Percentiles rank a stretch among this genome's conserved stretches.
Evolutionary conservation across 768 basidiomycete genomes (phyloP).

Genomic region (Rhodotorula graminis): DNA sequence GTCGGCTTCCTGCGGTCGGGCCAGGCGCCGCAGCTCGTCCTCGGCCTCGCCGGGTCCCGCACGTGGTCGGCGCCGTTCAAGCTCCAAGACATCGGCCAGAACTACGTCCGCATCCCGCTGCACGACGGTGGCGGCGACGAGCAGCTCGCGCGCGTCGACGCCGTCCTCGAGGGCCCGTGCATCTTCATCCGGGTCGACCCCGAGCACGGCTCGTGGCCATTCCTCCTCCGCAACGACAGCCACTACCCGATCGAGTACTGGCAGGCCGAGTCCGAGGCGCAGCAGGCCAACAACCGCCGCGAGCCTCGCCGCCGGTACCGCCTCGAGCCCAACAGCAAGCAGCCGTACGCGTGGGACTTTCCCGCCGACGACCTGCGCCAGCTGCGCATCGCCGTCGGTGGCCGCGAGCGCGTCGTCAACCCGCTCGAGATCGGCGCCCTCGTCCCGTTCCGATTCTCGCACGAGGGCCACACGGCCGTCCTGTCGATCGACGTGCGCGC

Average conservation of each 20-base stretch:
- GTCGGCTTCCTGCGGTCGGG: constrained; percentile 64
- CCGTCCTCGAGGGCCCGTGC: constrained; percentile 75
- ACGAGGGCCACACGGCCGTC: constrained; percentile 51
- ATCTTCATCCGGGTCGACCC: constrained; percentile 74
- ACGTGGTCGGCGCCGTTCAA: constrained; percentile 90
- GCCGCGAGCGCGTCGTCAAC: constrained; percentile 65
- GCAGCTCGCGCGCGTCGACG: constrained; percentile 66
- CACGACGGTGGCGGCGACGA: constrained; percentile 41
- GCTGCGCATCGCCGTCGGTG: constrained; percentile 62
- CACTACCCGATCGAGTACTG: constrained; percentile 63
- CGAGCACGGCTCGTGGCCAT: constrained; percentile 76
- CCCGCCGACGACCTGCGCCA: constrained; percentile 80
- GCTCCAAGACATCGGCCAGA: constrained; percentile 79
- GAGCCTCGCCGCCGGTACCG: constrained; percentile 51
- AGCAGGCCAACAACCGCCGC: background rate
- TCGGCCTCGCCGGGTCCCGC: constrained; percentile 77
- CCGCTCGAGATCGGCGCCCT: constrained; percentile 93
- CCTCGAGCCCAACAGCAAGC: constrained; percentile 56
- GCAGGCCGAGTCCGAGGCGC: constrained; percentile 54
- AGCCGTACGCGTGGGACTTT: constrained; percentile 86
- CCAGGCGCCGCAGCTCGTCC: constrained; percentile 68
- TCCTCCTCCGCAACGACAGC: constrained; percentile 82
- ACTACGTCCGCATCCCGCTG: constrained; percentile 65
- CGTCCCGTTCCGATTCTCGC: constrained; percentile 72
- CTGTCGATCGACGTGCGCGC: constrained; percentile 91